A percentile compares a stretch with the other conserved stretches of the same genome.
phyloP scores from a whole-genome alignment of 2,329 filamentous ascomycete species.

The Diaporthe humulicola region DNA sequence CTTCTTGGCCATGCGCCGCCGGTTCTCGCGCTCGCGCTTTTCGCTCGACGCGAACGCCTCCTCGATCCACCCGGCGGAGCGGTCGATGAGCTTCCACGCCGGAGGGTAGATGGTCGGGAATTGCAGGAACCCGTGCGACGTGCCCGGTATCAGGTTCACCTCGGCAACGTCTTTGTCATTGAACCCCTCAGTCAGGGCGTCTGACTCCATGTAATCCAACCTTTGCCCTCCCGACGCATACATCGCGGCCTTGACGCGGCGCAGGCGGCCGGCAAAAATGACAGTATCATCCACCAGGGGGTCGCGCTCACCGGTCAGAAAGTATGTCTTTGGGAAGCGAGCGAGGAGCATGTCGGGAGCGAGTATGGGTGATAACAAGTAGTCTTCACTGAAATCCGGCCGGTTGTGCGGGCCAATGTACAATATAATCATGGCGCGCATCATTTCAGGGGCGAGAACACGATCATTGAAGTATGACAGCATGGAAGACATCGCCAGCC shows the following conservation, averaged over 20 bases:
- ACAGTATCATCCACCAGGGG: constrained; percentile 97
- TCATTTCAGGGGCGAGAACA: constrained; percentile 96
- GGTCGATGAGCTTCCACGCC: constrained; percentile 88
- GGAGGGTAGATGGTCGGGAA: constrained; percentile 91
- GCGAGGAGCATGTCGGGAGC: constrained; percentile 87
- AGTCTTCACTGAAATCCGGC: constrained; percentile 93
- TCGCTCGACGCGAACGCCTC: constrained; percentile 76
- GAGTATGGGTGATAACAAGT: constrained; percentile 88
- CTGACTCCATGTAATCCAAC: constrained; percentile 61
- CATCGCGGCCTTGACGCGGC: constrained; percentile 78
- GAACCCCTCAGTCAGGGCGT: constrained; percentile 67
- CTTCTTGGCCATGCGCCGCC: constrained; percentile 38
- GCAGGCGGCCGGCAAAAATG: constrained; percentile 91
- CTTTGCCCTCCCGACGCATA: constrained; percentile 64
- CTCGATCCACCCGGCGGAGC: constrained; percentile 84
- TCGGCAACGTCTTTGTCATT: constrained; percentile 83
- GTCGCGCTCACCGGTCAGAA: constrained; percentile 94
- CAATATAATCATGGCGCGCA: constrained; percentile 98
- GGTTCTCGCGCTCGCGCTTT: constrained; percentile 51
- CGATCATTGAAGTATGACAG: constrained; percentile 98
- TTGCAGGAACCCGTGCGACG: constrained; percentile 94
- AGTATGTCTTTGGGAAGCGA: constrained; percentile 93
- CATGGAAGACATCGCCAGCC: constrained; percentile 96
- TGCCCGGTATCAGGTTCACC: constrained; percentile 86
- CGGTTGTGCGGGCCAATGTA: constrained; percentile 95